These are phyloP conservation scores for Arthrobotrys iridis DNA, from an alignment of 2,329 filamentous ascomycete genomes.

Conservation along the genomic window DNA sequence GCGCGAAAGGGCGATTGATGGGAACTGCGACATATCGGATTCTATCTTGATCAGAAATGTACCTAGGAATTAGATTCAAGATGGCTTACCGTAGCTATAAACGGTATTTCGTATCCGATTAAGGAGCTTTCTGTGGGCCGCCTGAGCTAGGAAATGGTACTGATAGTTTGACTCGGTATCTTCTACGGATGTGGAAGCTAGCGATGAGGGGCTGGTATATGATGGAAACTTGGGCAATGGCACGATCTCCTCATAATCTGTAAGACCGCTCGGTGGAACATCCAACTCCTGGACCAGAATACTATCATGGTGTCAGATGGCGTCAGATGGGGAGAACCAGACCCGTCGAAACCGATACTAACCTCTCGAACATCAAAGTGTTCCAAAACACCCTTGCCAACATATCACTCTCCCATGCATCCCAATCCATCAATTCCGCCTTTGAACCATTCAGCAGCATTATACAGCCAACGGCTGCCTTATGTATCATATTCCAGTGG, in stretches of 20 bases:
- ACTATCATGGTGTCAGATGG: slow-evolving; percentile 61
- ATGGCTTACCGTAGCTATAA: slow-evolving; percentile 64
- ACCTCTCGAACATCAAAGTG: slow-evolving; percentile 67
- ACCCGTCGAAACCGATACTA: not conserved
- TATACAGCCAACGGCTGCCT: slow-evolving; percentile 66
- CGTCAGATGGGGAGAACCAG: not conserved
- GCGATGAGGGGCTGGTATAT: slow-evolving; percentile 60
- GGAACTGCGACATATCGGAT: slow-evolving; percentile 59
- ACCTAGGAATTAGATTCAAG: slow-evolving; percentile 38
- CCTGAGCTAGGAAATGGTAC: slow-evolving; percentile 69
- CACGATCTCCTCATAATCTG: slow-evolving; percentile 66
- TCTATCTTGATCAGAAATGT: slow-evolving; percentile 60
- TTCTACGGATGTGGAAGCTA: slow-evolving; percentile 58
- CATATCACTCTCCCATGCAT: slow-evolving; percentile 69
- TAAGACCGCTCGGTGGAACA: slow-evolving; percentile 66
- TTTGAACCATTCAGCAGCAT: slow-evolving; percentile 63
- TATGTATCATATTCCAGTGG: slow-evolving; percentile 67
- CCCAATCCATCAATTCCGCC: slow-evolving; percentile 62
- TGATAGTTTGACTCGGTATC: slow-evolving; percentile 68
- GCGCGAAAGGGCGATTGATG: slow-evolving; percentile 65
- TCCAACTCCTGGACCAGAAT: slow-evolving; percentile 68
- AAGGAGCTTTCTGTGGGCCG: slow-evolving; percentile 68
- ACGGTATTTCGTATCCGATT: slow-evolving; percentile 67
- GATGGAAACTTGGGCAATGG: slow-evolving; percentile 67
- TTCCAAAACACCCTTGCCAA: slow-evolving; percentile 69